Conservation (phyloP, 257 asterid genomes). For the Verbascum thapsus region DNA sequence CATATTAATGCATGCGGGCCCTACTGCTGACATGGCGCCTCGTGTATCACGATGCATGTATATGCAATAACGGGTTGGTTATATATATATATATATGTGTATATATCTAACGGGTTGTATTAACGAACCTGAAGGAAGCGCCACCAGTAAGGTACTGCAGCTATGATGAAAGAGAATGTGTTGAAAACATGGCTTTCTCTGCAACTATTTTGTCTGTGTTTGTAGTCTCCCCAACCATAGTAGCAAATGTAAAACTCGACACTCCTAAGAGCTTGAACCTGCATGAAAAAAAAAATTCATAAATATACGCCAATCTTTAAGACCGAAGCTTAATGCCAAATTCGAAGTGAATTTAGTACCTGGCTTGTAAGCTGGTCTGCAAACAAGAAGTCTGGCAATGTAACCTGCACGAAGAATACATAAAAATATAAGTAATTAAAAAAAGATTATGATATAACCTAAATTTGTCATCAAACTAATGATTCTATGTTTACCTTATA, state of each 20-base stretch:
- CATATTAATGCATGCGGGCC: too few relatives aligned
- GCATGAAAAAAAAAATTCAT: constrained; percentile 8
- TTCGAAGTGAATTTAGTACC: constrained; percentile 25
- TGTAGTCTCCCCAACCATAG: constrained; percentile 68
- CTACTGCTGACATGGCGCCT: background rate
- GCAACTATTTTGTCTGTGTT: constrained; percentile 45
- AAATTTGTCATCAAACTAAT: background rate
- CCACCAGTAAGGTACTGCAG: constrained; percentile 51
- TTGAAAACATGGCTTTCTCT: constrained; percentile 34
- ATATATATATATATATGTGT: too few relatives aligned
- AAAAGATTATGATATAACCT: background rate
- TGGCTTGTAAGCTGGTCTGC: constrained; percentile 72
- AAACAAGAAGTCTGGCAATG: constrained; percentile 46
- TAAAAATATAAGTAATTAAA: background rate
- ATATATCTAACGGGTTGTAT: too few relatives aligned
- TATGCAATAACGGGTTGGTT: background rate
- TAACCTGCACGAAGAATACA: constrained; percentile 31
- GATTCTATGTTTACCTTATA: constrained; percentile 43
- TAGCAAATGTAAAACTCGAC: constrained; percentile 57
- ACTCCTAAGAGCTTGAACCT: constrained; percentile 67
- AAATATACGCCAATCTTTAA: background rate
- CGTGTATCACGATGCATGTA: too few relatives aligned
- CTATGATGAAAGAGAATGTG: constrained; percentile 49
- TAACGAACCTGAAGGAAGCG: constrained; percentile 53
- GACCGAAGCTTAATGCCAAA: background rate